Conservation (phyloP, 257 asterid genomes). For the Plantago major region DNA sequence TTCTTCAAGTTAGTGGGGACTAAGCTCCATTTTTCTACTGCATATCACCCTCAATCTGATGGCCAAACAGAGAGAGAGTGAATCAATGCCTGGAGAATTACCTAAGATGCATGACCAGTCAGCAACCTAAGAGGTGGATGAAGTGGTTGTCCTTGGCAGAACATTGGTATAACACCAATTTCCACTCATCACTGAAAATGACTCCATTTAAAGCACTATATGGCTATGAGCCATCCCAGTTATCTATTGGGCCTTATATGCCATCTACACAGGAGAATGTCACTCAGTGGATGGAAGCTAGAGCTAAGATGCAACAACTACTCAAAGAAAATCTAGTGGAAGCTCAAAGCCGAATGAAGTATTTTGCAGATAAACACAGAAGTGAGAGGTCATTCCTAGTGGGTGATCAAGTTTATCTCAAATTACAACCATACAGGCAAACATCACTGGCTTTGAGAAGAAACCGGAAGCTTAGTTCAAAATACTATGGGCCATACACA, state of each 20-base stretch:
- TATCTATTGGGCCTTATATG: neutral
- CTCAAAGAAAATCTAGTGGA: neutral
- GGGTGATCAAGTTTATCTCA: conserved; percentile 6
- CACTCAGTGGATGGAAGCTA: too few relatives aligned
- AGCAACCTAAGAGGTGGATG: too few relatives aligned
- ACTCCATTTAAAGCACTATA: too few relatives aligned
- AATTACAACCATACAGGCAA: neutral
- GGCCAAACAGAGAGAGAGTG: too few relatives aligned
- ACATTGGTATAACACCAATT: neutral
- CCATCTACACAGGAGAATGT: neutral
- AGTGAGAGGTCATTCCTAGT: neutral
- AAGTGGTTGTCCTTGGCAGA: neutral
- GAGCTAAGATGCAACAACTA: neutral
- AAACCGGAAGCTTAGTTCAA: neutral
- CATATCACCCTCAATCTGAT: too few relatives aligned
- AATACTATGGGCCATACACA: neutral
- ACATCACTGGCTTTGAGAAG: neutral
- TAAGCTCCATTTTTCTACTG: too few relatives aligned
- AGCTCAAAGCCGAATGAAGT: neutral
- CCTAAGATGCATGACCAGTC: too few relatives aligned
- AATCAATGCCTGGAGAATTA: too few relatives aligned
- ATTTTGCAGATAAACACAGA: neutral
- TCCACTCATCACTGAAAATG: too few relatives aligned
- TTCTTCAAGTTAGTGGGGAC: too few relatives aligned
- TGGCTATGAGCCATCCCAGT: neutral